Evolutionary conservation across 352 stramenopile species (phyloP).

Genomic region (Globisporangium acanthophoron): DNA sequence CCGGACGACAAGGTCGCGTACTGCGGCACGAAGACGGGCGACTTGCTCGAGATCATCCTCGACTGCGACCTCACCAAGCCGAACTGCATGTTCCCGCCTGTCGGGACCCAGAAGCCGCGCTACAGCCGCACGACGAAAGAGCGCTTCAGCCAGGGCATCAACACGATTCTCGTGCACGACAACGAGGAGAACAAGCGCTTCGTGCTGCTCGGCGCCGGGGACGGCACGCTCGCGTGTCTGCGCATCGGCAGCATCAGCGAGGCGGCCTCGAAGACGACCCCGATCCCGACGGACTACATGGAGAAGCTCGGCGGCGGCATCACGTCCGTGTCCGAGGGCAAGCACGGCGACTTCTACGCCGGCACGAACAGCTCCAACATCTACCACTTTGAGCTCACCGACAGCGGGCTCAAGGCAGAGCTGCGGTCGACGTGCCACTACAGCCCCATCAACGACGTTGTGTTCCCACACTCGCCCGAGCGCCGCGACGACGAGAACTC

Average conservation of each 20-base stretch:
- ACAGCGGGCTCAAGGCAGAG: constrained; percentile 33
- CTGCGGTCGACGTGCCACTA: constrained; percentile 91
- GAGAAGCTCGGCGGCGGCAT: constrained; percentile 89
- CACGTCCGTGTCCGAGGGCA: constrained; percentile 87
- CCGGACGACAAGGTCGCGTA: constrained; percentile 92
- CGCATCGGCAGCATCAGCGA: constrained; percentile 61
- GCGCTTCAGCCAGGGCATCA: constrained; percentile 91
- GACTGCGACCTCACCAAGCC: constrained; percentile 92
- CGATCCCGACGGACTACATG: constrained; percentile 59
- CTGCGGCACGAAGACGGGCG: constrained; percentile 93
- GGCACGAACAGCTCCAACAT: constrained; percentile 94
- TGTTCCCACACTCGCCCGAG: constrained; percentile 76
- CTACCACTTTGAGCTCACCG: constrained; percentile 81
- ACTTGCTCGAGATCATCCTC: constrained; percentile 94
- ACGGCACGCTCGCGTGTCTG: constrained; percentile 89
- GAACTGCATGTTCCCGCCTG: constrained; percentile 67
- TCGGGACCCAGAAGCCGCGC: constrained; percentile 73
- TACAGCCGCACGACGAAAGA: constrained; percentile 91
- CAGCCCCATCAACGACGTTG: constrained; percentile 91
- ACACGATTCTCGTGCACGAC: constrained; percentile 81
- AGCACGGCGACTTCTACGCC: constrained; percentile 82
- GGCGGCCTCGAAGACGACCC: constrained; percentile 53
- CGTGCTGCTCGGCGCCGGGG: constrained; percentile 87
- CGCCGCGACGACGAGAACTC: constrained; percentile 73
- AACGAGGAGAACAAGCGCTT: constrained; percentile 86